Evolutionary conservation across 2,329 filamentous ascomycete genomes (phyloP), one percentile per base, ranked within the genome.

Genomic region (Aspergillus arachidicola): DNA sequence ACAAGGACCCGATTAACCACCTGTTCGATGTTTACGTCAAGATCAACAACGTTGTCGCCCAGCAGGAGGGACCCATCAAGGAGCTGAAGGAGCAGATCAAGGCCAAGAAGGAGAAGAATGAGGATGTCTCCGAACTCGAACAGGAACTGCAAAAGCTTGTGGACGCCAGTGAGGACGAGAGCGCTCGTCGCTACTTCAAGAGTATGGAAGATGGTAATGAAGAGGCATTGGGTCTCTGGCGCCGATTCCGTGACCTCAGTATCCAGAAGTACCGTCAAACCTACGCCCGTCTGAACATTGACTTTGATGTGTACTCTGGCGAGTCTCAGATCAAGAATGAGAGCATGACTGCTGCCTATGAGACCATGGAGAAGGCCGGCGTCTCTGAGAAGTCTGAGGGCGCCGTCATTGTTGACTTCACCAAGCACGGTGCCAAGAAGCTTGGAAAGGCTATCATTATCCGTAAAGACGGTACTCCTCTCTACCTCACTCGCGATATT

Each of bases 401-500:
- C 1, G 88, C 89, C 0, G 84, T 86, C 66, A 86, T 90, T 66
- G 87, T 92, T 57, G 88, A 93, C 75, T 87, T 92, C 63, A 82
- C 84, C 38, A 91, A 91, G 72, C 87, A 92, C 72, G 83, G 84
- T 7, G 83, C 84, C 2, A 91, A 89, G 74, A 90, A 89, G 56
- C 83, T 91, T 1, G 89, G 89, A 21, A 88, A 87, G 67, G 88
- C 88, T 0, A 84, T 91, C 41, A 81, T 92, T 54, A 83, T 89
- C 67, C 88, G 87, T 73, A 86, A 88, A 78, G 86, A 89, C 64
- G 89, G 89, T 41, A 90, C 87, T 2, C 86, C 86, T 12, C 83
- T 89, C 1, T 92, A 92, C 75, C 81, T 91, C 41, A 88, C 89
- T 32, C 85, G 90, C 69, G 89, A 92, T 73, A 86, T 92, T 48